Base-by-base conservation (phyloP, 345 rosid species). In the Lumnitzera littorea region DNA sequence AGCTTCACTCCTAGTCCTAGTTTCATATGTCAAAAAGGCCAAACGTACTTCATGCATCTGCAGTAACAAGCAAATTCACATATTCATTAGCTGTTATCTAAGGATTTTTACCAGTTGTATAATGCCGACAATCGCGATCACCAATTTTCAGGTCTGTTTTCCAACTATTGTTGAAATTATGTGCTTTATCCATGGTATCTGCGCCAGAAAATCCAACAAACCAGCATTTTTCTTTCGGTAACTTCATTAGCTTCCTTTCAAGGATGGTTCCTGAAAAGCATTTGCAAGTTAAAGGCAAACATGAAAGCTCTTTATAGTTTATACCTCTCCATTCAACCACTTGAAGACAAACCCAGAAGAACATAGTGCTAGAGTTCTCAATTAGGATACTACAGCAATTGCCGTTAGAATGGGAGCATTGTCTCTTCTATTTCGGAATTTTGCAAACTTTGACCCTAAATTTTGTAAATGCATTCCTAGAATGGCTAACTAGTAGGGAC, bases 211-310 rank as follows among this genome's bases (percentile, higher is more conserved):
- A 73, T 67, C 96, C 98, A 74, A 83, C 87, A 48, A 77, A 69
- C 92, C 91, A 88, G 71, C 95, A 88, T 70, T 76, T 83, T 53
- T 66, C 60, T 56, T 72, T 80, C 0, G 95, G 98, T 47, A 86
- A 67, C 62, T 76, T 86, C 59, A 55, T 70, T 62, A 88, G 50
- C 54, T 67, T 81, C 74, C 95, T 79, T 61, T 47, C 66, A 10
- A 61, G 71, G 64, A 88, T 80, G 50, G 66, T 62, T 67, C 94
- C 96, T 88, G 50, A 17, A 5, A 12, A 3, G 57, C 11, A 15
- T 3, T 13, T 2, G 24, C 43, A 2, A 55, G 15, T 13, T 55
- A 55, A 3, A 25, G 13, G 12, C 55, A 52, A 16, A 36, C 43
- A 36, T 5, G 43, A 36, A 36, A 36, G 43, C 43, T 36, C 43